phyloP scores from a whole-genome alignment of 2,329 filamentous ascomycete species.

The Sporothrix pallida region DNA sequence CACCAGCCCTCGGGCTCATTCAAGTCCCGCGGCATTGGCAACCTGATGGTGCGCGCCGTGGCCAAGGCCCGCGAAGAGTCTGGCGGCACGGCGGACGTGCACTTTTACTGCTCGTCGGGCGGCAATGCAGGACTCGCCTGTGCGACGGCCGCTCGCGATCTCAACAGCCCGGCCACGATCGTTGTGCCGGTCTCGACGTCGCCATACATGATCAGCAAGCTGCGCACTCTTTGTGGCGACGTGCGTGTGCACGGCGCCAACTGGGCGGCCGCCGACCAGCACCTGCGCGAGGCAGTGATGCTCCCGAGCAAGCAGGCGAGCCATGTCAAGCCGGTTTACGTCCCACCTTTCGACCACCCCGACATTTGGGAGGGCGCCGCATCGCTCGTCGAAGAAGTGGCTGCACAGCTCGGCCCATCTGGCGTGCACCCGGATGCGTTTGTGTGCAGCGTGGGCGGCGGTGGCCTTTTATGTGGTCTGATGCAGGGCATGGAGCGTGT shows the following conservation, averaged over 20 bases:
- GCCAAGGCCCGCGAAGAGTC: slow-evolving; percentile 39
- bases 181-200: slow-evolving; percentile 72
- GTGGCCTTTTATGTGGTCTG: slow-evolving; percentile 72
- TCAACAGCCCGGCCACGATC: slow-evolving; percentile 70
- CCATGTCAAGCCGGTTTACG: slow-evolving; percentile 59
- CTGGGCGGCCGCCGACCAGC: slow-evolving; percentile 72
- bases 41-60: slow-evolving; percentile 65
- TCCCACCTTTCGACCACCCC: slow-evolving; percentile 69
- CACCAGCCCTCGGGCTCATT: slow-evolving; percentile 83
- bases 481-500: slow-evolving; percentile 63
- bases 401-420: slow-evolving; percentile 44
- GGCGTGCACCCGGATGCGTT: slow-evolving; percentile 60
- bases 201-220: slow-evolving; percentile 69
- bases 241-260: slow-evolving; percentile 70
- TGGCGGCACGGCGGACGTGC: slow-evolving; percentile 50
- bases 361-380: slow-evolving; percentile 70
- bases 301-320: slow-evolving; percentile 32
- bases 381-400: slow-evolving; percentile 58
- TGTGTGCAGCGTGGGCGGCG: slow-evolving; percentile 73
- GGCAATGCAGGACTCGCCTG: slow-evolving; percentile 83
- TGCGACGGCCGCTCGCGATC: slow-evolving; percentile 69
- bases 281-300: slow-evolving; percentile 64
- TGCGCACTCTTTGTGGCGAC: slow-evolving; percentile 67
- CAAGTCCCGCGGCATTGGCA: slow-evolving; percentile 78
- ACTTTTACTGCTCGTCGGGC: slow-evolving; percentile 76